Evolutionary conservation across 306 rosid species (phyloP).

Genomic region (Aeschynomene evenia): DNA sequence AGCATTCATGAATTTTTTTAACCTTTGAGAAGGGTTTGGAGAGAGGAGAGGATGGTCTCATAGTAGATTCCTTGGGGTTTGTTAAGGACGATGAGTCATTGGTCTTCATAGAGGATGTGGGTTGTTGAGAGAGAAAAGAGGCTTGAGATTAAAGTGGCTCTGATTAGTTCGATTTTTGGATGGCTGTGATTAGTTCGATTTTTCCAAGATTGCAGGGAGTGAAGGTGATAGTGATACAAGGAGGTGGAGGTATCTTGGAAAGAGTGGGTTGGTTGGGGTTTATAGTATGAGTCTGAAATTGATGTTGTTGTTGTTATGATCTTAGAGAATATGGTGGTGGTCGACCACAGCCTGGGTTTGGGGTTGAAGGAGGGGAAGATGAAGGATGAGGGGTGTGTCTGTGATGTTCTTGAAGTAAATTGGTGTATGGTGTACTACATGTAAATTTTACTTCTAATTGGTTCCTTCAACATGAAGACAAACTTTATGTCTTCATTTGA

Average conservation of each 20-base stretch:
- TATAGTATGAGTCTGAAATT: slow-evolving; percentile 44
- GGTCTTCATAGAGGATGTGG: slow-evolving; percentile 62
- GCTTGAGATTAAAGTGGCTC: slow-evolving; percentile 72
- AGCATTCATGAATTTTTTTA: too few relatives aligned
- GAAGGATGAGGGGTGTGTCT: slow-evolving; percentile 23
- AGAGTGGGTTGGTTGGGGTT: slow-evolving; percentile 21
- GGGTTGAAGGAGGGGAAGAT: neutral
- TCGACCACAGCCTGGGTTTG: slow-evolving; percentile 11
- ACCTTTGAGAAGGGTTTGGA: slow-evolving; percentile 37
- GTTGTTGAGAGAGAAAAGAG: slow-evolving; percentile 43
- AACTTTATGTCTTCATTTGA: too few relatives aligned
- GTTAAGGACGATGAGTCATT: slow-evolving; percentile 69
- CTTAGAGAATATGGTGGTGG: slow-evolving; percentile 17
- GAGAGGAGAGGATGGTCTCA: slow-evolving; percentile 60
- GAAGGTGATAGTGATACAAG: slow-evolving; percentile 77
- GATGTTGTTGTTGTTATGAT: slow-evolving; percentile 19
- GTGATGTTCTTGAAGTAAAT: too few relatives aligned
- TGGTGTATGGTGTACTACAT: too few relatives aligned
- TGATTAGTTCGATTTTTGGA: slow-evolving; percentile 69
- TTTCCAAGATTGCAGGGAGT: slow-evolving; percentile 58
- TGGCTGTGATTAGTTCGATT: too few relatives aligned
- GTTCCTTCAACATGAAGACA: too few relatives aligned
- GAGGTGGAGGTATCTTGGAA: slow-evolving; percentile 34
- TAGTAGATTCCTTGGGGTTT: slow-evolving; percentile 85
- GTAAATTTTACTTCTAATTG: too few relatives aligned